phyloP scores from a whole-genome alignment of 1,139 yeast species.

The Insectozyma bohioensis region DNA sequence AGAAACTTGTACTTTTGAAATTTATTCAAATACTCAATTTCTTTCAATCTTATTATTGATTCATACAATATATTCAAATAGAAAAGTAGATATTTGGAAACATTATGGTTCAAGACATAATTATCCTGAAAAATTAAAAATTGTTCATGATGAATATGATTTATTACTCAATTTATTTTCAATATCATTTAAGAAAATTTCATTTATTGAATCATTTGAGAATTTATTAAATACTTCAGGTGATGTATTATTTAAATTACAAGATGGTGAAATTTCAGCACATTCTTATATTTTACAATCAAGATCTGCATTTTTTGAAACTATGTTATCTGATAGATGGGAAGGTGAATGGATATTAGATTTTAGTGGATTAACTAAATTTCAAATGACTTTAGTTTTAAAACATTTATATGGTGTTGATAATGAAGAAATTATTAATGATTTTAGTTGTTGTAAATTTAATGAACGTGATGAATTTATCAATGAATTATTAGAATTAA shows the following conservation, averaged over 20 bases:
- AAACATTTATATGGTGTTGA: conserved; percentile 59
- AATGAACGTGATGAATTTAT: conserved; percentile 43
- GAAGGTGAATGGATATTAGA: conserved; percentile 24
- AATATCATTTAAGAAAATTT: conserved; percentile 2
- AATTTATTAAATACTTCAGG: conserved; percentile 18
- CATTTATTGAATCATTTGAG: conserved; percentile 1
- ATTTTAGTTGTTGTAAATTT: conserved; percentile 20
- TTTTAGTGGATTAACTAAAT: conserved; percentile 42
- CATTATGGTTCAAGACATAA: conserved; percentile 11
- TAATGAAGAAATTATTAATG: conserved; percentile 47
- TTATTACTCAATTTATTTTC: conserved; percentile 9
- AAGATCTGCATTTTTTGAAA: conserved; percentile 65
- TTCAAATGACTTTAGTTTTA: conserved; percentile 53
- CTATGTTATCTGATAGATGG: conserved; percentile 61
- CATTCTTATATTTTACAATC: conserved; percentile 54
- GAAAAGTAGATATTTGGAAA: conserved; percentile 16
- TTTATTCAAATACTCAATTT: conserved; percentile 20
- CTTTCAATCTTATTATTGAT: conserved; percentile 32
- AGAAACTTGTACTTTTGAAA: conserved; percentile 17
- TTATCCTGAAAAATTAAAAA: conserved; percentile 11
- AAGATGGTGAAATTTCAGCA: conserved; percentile 41
- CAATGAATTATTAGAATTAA: conserved; percentile 54
- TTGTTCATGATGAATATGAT: conserved; percentile 12
- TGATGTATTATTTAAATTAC: conserved; percentile 29
- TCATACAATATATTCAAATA: conserved; percentile 36